Conservation (phyloP, 2,329 filamentous ascomycete genomes). For the Calycina marina region DNA sequence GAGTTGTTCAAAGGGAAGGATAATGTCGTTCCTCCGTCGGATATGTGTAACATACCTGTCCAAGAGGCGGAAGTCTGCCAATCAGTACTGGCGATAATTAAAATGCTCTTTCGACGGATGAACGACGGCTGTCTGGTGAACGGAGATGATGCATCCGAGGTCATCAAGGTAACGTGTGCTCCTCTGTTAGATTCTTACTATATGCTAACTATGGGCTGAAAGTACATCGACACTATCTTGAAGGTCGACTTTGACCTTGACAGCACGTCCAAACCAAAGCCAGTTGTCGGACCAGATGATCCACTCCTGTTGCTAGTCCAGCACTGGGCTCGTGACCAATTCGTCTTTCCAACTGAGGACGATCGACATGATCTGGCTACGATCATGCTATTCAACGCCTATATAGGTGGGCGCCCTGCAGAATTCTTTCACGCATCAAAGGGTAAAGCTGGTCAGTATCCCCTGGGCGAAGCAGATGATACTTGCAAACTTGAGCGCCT, state of each 20-base stretch:
- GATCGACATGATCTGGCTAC: conserved; percentile 4
- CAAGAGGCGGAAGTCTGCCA: conserved; percentile 2
- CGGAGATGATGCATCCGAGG: conserved; percentile 9
- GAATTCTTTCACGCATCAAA: conserved; percentile 15
- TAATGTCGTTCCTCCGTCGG: conserved; percentile 17
- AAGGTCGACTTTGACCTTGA: conserved; percentile 9
- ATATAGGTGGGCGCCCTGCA: conserved; percentile 9
- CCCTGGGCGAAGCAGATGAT: conserved; percentile 7
- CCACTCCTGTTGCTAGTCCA: conserved; percentile 11
- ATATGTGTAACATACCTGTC: conserved; percentile 12
- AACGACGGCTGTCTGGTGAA: conserved; percentile 9
- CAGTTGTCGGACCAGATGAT: conserved; percentile 10
- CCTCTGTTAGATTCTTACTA: conserved; percentile 4
- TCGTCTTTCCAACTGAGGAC: conserved; percentile 4
- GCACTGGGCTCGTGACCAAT: conserved; percentile 8
- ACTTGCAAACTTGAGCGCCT: not conserved
- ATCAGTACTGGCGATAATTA: conserved; percentile 3
- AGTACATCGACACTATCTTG: conserved; percentile 11
- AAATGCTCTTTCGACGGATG: conserved; percentile 3
- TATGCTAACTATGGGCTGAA: conserved; percentile 5
- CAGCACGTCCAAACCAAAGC: conserved; percentile 11
- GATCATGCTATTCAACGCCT: conserved; percentile 14
- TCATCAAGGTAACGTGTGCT: conserved; percentile 8
- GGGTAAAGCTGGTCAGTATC: conserved; percentile 9
- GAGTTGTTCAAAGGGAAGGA: conserved; percentile 15